Evolutionary conservation across 768 basidiomycete genomes (phyloP), one percentile per base, ranked within the genome.

Genomic region (Trametes punicea): DNA sequence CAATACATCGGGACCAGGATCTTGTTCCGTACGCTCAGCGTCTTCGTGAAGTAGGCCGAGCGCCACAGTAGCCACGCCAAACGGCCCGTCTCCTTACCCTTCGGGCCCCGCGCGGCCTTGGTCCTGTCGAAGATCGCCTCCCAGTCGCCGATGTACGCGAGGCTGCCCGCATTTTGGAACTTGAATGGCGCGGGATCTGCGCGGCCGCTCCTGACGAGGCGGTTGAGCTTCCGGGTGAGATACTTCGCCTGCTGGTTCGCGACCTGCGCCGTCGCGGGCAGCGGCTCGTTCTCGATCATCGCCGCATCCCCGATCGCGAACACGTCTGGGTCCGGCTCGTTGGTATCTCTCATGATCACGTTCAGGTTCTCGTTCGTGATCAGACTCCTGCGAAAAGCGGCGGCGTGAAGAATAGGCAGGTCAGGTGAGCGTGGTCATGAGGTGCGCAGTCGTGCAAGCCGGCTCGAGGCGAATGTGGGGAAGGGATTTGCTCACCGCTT

Each of bases 231-330:
- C 61, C 82, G 82, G 33, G 77, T 74, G 23, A 90, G 65, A 62
- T 88, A 89, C 60, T 76, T 80, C 6, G 81, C 90, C 69, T 91
- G 84, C 65, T 92, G 90, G 62, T 81, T 81, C 5, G 90, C 89
- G 21, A 92, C 90, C 80, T 94, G 92, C 3, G 93, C 90, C 16
- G 92, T 94, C 1, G 93, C 90, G 10, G 93, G 91, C 9, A 93
- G 74, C 36, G 77, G 73, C 21, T 74, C 74, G 39, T 74, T 78
- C 30, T 81, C 76, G 46, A 87, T 79, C 39, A 75, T 77, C 1
- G 84, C 82, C 36, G 87, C 83, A 65, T 95, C 93, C 4, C 93
- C 93, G 52, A 94, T 85, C 2, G 84, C 90, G 76, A 80, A 93
- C 0, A 94, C 84, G 66, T 90, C 82, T 2, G 79, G 74, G 62